Conservation (phyloP, 2,329 filamentous ascomycete genomes). For the Pseudogymnoascus sp. region DNA sequence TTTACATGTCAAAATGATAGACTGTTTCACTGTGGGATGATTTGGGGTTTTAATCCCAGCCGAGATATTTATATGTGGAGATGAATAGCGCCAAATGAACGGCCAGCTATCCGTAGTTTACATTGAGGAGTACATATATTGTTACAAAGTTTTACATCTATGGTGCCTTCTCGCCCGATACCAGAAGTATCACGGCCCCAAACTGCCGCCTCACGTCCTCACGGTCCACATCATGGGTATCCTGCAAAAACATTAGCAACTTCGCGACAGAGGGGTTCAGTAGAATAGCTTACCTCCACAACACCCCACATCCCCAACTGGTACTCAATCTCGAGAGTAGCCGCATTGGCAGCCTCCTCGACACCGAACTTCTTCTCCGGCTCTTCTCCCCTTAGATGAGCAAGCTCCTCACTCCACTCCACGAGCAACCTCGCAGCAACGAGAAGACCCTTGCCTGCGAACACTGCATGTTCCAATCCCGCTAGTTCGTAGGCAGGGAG, state of each 20-base stretch:
- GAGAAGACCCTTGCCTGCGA: conserved; percentile 82
- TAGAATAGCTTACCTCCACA: conserved; percentile 52
- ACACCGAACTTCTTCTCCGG: conserved; percentile 56
- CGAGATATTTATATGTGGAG: not conserved
- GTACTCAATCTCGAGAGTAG: conserved; percentile 80
- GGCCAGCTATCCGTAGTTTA: not conserved
- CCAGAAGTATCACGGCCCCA: conserved; percentile 76
- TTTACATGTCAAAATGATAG: not conserved
- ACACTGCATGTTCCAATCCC: conserved; percentile 71
- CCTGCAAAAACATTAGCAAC: conserved; percentile 30
- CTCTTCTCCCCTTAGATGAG: conserved; percentile 36
- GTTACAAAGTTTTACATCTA: not conserved
- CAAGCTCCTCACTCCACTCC: conserved; percentile 78
- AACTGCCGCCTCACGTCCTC: conserved; percentile 84
- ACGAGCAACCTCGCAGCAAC: conserved; percentile 68
- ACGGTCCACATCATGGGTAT: conserved; percentile 93
- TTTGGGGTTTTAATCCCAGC: not conserved
- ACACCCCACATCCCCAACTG: conserved; percentile 91
- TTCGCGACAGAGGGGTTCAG: not conserved
- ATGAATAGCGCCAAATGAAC: conserved; percentile 1
- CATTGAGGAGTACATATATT: conserved; percentile 6
- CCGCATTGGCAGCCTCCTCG: conserved; percentile 70
- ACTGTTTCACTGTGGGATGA: not conserved
- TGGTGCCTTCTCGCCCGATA: conserved; percentile 46
- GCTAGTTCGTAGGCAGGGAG: conserved; percentile 76